phyloP scores from a whole-genome alignment of 106 monocot species.

The Dendrobium nobile region DNA sequence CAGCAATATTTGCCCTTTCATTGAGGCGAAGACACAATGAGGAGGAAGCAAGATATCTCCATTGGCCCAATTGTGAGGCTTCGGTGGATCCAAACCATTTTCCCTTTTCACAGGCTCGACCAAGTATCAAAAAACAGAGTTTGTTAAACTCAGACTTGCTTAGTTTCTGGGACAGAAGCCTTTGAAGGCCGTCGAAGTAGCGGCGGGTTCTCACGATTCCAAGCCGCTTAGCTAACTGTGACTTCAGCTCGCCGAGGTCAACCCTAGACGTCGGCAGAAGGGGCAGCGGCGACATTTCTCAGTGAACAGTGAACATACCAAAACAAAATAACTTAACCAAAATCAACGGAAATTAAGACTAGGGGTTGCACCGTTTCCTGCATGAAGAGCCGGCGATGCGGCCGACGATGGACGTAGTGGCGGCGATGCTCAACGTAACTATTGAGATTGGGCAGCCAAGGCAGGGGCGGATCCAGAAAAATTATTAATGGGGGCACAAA shows the following conservation, averaged over 20 bases:
- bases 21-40: conserved; percentile 27
- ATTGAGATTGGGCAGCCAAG: too few relatives aligned
- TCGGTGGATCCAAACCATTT: not conserved
- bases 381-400: too few relatives aligned
- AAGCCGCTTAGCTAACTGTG: conserved; percentile 27
- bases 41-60: conserved; percentile 44
- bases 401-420: too few relatives aligned
- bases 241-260: conserved; percentile 42
- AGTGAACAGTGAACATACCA: conserved; percentile 17
- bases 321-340: conserved; percentile 8
- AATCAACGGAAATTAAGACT: conserved; percentile 4
- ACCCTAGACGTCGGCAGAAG: conserved; percentile 12
- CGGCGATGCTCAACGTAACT: too few relatives aligned
- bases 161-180: conserved; percentile 39
- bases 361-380: conserved; percentile 17
- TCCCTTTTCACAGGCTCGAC: conserved; percentile 12
- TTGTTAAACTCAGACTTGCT: conserved; percentile 48
- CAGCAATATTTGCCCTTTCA: conserved; percentile 26
- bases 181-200: conserved; percentile 34
- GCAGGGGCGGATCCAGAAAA: too few relatives aligned
- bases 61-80: conserved; percentile 26
- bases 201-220: conserved; percentile 28
- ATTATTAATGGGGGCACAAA: too few relatives aligned
- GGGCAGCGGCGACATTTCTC: not conserved
- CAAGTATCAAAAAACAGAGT: conserved; percentile 35